Evolutionary conservation across 2,329 filamentous ascomycete species (phyloP), one percentile per base, ranked within the genome.

Genomic region (Colletotrichum viniferum): DNA sequence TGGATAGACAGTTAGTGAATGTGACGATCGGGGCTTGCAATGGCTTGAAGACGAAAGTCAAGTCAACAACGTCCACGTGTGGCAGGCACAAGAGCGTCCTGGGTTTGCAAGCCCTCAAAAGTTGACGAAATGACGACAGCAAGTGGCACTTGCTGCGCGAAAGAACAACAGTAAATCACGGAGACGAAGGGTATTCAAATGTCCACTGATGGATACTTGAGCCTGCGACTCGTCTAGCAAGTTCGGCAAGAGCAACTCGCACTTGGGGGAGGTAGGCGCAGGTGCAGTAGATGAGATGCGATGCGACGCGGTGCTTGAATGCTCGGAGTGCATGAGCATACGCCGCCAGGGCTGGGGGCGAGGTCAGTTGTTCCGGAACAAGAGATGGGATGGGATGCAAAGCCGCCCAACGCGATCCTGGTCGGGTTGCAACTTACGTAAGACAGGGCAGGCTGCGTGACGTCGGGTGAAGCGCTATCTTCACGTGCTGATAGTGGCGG

Each of bases 401-500:
- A 38, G 62, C 28, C 55, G 73, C 73, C 73, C 62, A 63, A 75
- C 56, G 38, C 36, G n/a, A 52, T 52, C 43, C 43, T 52, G 69
- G 55, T 73, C 73, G 58, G 73, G 73, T 76, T 48, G 63, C 73
- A 76, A 73, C 62, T 21, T 43, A 12, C 43, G n/a, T 52, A 52
- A 52, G 43, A 12, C 43, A 52, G 43, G n/a, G 43, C 43, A 52
- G 43, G 43, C 43, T 52, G 43, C 43, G 43, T 52, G 30, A 74
- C 10, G 10, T 14, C n/a, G 34, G n/a, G 5, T 14, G 4, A 16
- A 10, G 24, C 13, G 14, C n/a, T 75, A 62, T 67, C 62, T 24
- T 21, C 73, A 76, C 73, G 73, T 76, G 73, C 66, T n/a, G 69
- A 55, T 43, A 73, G 63, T 60, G 34, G 48, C 58, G 55, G 73